Base-by-base conservation (phyloP, 1,139 yeast species). In the Geotrichum siamense region DNA sequence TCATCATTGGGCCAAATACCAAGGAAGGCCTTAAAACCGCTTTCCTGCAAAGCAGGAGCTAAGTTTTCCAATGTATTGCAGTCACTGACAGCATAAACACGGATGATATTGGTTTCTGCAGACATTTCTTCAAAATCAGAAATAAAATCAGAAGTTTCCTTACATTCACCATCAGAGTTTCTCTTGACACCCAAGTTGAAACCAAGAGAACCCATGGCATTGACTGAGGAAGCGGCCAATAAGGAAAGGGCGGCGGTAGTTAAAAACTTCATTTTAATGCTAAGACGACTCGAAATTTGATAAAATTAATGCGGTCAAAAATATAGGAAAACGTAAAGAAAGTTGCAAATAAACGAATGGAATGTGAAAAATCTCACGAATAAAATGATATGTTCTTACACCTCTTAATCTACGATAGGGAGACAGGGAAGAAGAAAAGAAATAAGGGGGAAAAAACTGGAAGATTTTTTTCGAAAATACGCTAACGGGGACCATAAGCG, bases 1-100 rank as follows among this genome's bases (percentile, higher is more conserved):
- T 78, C 84, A 60, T 84, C 94, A 44, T 72, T 83, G 63, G 96
- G 95, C 96, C 96, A 86, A 56, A 87, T 73, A 65, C 96, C 96
- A 40, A 84, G 69, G 64, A 85, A 75, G 44, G 83, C 64, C 59
- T 74, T 70, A 73, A 87, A 82, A 44, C 86, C 84, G 53, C 78
- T 78, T 43, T 70, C 68, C 58, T 80, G 87, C 48, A 86, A 85
- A 50, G 87, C 96, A 38, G 96, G 96, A 47, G 86, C 94, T 56
- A 89, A 69, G 61, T 72, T 71, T 67, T 81, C 76, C 61, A 89
- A 72, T 48, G 94, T 82, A 73, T 84, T 79, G 72, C 96, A 86
- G 65, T 84, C 93, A 17, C 91, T 79, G 44, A 82, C 83, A 37
- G 96, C 87, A 60, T 84, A 87, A 37, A 89, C 81, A 67, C 86